Evolutionary conservation across 2,329 filamentous ascomycete genomes (phyloP).

Genomic region (Aspergillus fructus): DNA sequence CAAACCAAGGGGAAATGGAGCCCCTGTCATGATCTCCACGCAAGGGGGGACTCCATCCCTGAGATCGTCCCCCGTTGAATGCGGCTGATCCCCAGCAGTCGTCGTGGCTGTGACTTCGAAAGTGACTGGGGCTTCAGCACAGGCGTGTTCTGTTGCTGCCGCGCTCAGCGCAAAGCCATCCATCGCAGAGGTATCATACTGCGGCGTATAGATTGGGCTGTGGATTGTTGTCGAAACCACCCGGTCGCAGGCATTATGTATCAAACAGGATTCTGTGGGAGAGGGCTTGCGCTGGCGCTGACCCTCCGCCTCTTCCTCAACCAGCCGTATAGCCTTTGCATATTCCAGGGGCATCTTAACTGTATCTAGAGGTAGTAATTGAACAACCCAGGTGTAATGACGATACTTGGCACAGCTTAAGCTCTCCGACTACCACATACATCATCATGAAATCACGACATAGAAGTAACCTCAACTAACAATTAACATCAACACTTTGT

Average conservation of each 20-base stretch:
- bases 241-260: slow-evolving; percentile 2
- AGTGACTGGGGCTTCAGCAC: slow-evolving; percentile 15
- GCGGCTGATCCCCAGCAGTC: slow-evolving; percentile 19
- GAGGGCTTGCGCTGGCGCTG: background rate
- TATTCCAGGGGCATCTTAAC: background rate
- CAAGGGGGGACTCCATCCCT: slow-evolving; percentile 16
- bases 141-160: slow-evolving; percentile 17
- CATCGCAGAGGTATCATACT: slow-evolving; percentile 31
- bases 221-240: background rate
- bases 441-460: too few relatives aligned
- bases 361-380: background rate
- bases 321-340: background rate
- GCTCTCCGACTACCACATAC: too few relatives aligned
- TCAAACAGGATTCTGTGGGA: background rate
- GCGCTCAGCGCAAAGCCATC: slow-evolving; percentile 30
- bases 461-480: too few relatives aligned
- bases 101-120: slow-evolving; percentile 18
- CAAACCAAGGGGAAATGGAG: slow-evolving; percentile 23
- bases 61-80: background rate
- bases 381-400: too few relatives aligned
- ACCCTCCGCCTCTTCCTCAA: background rate
- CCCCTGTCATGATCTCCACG: slow-evolving; percentile 34
- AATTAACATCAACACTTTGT: too few relatives aligned
- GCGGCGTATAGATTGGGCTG: slow-evolving; percentile 19
- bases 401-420: too few relatives aligned